Base-by-base conservation (phyloP, 2,329 filamentous ascomycete genomes). In the Neonectria hederae region DNA sequence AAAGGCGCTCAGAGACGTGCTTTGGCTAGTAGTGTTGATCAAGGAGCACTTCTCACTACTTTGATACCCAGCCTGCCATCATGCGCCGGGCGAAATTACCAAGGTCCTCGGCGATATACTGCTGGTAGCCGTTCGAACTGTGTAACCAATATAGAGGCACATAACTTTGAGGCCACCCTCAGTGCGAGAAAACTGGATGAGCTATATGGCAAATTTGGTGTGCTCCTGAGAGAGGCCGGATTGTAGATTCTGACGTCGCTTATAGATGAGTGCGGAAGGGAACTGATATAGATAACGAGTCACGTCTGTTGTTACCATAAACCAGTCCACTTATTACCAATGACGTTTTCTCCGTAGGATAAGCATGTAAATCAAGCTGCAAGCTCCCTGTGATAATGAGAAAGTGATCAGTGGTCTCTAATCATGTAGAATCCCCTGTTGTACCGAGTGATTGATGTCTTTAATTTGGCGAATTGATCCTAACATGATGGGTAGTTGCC, bases 1-100 rank as follows among this genome's bases (percentile, higher is more conserved):
- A 98, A 64, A 98, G 95, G 0, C 96, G 89, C 8, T 21, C 21
- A 14, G 6, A 45, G 5, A 46, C 4, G 43, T 13, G 22, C 14
- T 46, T 22, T 46, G 22, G 6, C 6, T 13, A 26, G 11, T 8
- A 24, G 21, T 13, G 13, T 46, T 46, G 6, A 42, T 21, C n/a
- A 19, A 21, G 11, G n/a, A 38, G 35, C n/a, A 21, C 38, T 11
- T 19, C n/a, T 6, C 17, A 19, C 10, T 4, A 19, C 38, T 21
- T 19, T 19, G 8, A 21, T 42, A n/a, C 38, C 21, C n/a, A 8
- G 10, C 4, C 5, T 42, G n/a, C 38, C n/a, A 19, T n/a, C 11
- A 32, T 32, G 30, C 30, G 10, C 30, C 4, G 30, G 30, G 10
- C 30, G 8, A 21, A 21, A n/a, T 42, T 42, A 8, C 9, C 38